phyloP scores from a whole-genome alignment of 2,329 filamentous ascomycete genomes.

The Cryphonectria nitschkei region DNA sequence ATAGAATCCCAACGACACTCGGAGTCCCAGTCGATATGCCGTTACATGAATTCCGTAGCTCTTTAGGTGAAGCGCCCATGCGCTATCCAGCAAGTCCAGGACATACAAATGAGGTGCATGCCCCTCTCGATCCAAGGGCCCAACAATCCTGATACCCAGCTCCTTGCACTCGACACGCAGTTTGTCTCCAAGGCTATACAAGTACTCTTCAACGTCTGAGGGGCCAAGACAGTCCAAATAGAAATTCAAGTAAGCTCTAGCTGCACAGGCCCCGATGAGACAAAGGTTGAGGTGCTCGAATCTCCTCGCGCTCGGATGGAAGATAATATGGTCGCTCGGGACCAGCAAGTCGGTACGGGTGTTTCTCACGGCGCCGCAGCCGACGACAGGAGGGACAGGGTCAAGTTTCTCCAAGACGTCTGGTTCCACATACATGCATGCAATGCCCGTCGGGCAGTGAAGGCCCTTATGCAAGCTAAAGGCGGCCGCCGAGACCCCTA shows the following conservation, averaged over 20 bases:
- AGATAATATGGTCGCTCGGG: conserved; percentile 28
- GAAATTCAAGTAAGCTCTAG: conserved; percentile 18
- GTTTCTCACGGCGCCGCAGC: conserved; percentile 33
- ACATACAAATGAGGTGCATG: conserved; percentile 39
- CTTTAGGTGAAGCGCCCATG: background rate
- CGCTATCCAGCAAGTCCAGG: conserved; percentile 25
- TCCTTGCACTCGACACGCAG: conserved; percentile 30
- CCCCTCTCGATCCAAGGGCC: conserved; percentile 29
- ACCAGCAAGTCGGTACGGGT: conserved; percentile 32
- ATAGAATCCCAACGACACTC: background rate
- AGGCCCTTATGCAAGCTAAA: conserved; percentile 42
- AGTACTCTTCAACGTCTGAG: background rate
- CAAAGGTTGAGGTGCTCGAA: conserved; percentile 40
- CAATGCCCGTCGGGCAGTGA: conserved; percentile 38
- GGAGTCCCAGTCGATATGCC: background rate
- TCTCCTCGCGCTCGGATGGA: conserved; percentile 29
- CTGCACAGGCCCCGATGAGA: conserved; percentile 33
- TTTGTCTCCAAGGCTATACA: conserved; percentile 25
- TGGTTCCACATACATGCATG: conserved; percentile 37
- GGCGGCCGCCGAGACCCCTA: conserved; percentile 38
- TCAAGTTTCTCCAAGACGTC: conserved; percentile 28
- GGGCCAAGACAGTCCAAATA: background rate
- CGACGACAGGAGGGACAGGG: conserved; percentile 36
- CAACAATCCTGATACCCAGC: conserved; percentile 33
- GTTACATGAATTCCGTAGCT: background rate